These are phyloP conservation scores for Trichoderma brevicompactum DNA, from an alignment of 2,329 filamentous ascomycete genomes.

Conservation along the genomic window DNA sequence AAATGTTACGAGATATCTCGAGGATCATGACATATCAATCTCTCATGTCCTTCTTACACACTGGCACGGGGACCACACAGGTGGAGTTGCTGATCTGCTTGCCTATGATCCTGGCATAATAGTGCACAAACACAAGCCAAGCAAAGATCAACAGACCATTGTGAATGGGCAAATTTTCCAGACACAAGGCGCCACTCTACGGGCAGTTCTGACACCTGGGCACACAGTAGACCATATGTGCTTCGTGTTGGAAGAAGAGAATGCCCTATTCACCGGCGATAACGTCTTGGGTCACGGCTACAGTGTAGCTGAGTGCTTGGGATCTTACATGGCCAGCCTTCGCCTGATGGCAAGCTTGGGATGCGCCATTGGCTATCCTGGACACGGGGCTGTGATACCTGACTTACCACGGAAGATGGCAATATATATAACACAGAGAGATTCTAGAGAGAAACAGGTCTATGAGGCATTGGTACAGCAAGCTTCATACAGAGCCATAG, in stretches of 20 bases:
- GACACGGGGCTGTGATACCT: constrained; percentile 65
- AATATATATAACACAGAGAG: neutral
- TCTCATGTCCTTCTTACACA: constrained; percentile 67
- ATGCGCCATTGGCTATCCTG: constrained; percentile 60
- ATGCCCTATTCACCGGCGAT: constrained; percentile 72
- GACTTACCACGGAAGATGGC: constrained; percentile 41
- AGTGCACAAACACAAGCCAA: neutral
- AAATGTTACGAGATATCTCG: neutral
- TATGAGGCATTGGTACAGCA: neutral
- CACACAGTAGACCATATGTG: neutral
- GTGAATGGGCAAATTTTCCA: neutral
- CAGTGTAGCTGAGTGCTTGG: constrained; percentile 71
- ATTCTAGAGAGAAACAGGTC: neutral
- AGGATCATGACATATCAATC: constrained; percentile 33
- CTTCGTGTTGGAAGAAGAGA: neutral
- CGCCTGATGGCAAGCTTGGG: constrained; percentile 59
- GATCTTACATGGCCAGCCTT: constrained; percentile 64
- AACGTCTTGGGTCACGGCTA: constrained; percentile 77
- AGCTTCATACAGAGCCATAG: neutral
- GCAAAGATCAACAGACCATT: neutral
- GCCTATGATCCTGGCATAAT: constrained; percentile 31
- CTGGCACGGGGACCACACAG: constrained; percentile 75
- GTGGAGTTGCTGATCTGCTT: constrained; percentile 65
- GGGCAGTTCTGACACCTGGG: neutral
- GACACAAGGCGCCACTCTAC: neutral